phyloP scores from a whole-genome alignment of 345 rosid species.

The Citrus glauca region DNA sequence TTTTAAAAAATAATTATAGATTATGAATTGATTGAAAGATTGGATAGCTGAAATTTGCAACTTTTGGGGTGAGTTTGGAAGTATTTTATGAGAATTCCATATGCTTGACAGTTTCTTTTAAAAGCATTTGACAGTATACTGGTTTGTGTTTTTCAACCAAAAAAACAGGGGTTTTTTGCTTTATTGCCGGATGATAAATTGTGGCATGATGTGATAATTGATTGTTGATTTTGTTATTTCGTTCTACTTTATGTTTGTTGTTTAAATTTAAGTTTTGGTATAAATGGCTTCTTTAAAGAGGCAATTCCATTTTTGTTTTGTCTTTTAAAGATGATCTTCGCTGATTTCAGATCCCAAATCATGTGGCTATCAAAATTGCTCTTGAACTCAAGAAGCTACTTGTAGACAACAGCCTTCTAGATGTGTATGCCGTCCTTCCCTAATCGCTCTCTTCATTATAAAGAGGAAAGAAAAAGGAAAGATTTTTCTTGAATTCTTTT shows the following conservation, averaged over 20 bases:
- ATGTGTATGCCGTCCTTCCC: slow-evolving; percentile 59
- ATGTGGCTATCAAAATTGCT: slow-evolving; percentile 88
- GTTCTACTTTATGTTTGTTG: background rate
- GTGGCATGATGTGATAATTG: background rate
- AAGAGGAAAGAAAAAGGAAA: background rate
- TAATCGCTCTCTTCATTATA: background rate
- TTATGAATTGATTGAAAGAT: background rate
- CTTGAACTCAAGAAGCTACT: slow-evolving; percentile 97
- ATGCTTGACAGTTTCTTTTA: background rate
- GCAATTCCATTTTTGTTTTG: background rate
- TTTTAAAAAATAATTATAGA: too few relatives aligned
- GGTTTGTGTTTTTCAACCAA: background rate
- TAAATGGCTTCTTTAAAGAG: background rate
- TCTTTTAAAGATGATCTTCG: background rate
- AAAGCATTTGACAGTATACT: background rate
- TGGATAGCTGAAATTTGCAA: background rate
- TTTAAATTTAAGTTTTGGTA: background rate
- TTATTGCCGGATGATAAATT: background rate
- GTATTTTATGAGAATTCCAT: background rate
- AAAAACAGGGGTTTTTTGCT: too few relatives aligned
- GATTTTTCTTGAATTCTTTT: background rate
- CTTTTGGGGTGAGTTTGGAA: background rate
- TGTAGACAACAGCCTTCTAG: slow-evolving; percentile 94
- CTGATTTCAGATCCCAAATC: slow-evolving; percentile 82
- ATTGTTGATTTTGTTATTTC: background rate